phyloP scores from a whole-genome alignment of 305 asterid species.

The Andrographis paniculata region DNA sequence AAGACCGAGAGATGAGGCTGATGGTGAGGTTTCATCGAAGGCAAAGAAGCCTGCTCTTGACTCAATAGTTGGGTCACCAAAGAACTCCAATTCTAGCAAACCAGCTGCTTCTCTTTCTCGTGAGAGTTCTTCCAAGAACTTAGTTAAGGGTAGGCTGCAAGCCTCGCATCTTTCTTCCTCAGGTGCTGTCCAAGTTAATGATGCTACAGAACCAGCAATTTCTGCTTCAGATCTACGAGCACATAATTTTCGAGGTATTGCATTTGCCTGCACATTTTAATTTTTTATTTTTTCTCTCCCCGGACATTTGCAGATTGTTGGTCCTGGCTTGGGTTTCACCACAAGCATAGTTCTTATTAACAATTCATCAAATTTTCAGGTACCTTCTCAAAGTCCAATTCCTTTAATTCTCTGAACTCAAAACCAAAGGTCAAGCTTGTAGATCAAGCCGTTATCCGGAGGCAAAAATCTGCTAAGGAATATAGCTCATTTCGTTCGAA shows the following conservation, averaged over 20 bases:
- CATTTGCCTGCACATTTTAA: conserved; percentile 5
- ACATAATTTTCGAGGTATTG: conserved; percentile 43
- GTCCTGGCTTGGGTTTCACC: conserved; percentile 10
- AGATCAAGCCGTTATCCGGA: conserved; percentile 56
- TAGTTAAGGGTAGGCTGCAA: conserved; percentile 45
- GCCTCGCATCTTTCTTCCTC: conserved; percentile 33
- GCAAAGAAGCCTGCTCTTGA: conserved; percentile 57
- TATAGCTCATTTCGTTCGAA: conserved; percentile 38
- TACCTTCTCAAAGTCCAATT: conserved; percentile 59
- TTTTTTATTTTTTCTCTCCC: conserved; percentile 9
- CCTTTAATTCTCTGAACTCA: conserved; percentile 55
- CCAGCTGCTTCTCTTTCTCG: conserved; percentile 42
- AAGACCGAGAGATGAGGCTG: conserved; percentile 61
- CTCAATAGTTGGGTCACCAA: conserved; percentile 40
- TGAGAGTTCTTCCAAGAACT: conserved; percentile 51
- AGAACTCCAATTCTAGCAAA: conserved; percentile 33
- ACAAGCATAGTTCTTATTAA: conserved; percentile 13
- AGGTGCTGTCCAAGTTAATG: conserved; percentile 30
- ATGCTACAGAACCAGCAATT: conserved; percentile 31
- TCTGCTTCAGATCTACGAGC: conserved; percentile 41
- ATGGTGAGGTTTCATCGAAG: conserved; percentile 57
- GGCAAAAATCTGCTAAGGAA: conserved; percentile 60
- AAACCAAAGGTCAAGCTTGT: conserved; percentile 67
- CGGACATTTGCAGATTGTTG: conserved; percentile 13
- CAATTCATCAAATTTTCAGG: conserved; percentile 38